Evolutionary conservation across 2,329 filamentous ascomycete genomes (phyloP), one percentile per base, ranked within the genome.

Genomic region (Calonectria crousiana): DNA sequence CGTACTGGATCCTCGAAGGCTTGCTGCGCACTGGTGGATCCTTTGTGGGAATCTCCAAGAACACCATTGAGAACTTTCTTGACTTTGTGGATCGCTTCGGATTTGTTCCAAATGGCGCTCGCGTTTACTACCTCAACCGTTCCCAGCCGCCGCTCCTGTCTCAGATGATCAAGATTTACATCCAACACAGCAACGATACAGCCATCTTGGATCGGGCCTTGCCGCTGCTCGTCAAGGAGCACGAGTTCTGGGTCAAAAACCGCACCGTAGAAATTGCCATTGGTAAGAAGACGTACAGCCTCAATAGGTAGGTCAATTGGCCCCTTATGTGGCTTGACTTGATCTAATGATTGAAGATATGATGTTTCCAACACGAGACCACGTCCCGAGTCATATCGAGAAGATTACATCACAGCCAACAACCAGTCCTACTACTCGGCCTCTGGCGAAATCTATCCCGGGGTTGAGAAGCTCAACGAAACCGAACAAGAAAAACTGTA

Each of bases 41-140:
- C 56, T 94, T 93, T 75, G 89, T 89, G 9, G 83, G 90, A 41
- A 92, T 94, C 74, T 90, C 92, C 5, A 88, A 87, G 80, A 93
- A 94, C 82, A 92, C 91, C 36, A 92, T 94, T 75, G 91, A 93
- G 79, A 94, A 94, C 81, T 94, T 94, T 77, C 84, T 93, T 14
- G 92, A 94, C 77, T 86, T 93, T 47, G 88, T 94, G 5, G 91
- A 93, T 14, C 82, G 87, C 13, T 91, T 90, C 77, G 92, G 92
- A 14, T 93, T 94, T 79, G 88, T 94, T 5, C 92, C 92, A 47
- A 94, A 94, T 74, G 92, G 92, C 10, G 91, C 91, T n/a, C 87
- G 92, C 18, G 79, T 90, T 32, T 93, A 94, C 85, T 94, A 93
- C 77, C 86, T 93, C 69, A 93, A 94, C 81, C 88, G 92, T 36